phyloP scores from a whole-genome alignment of 164 flowering plant genomes.

The Kingdonia uniflora region DNA sequence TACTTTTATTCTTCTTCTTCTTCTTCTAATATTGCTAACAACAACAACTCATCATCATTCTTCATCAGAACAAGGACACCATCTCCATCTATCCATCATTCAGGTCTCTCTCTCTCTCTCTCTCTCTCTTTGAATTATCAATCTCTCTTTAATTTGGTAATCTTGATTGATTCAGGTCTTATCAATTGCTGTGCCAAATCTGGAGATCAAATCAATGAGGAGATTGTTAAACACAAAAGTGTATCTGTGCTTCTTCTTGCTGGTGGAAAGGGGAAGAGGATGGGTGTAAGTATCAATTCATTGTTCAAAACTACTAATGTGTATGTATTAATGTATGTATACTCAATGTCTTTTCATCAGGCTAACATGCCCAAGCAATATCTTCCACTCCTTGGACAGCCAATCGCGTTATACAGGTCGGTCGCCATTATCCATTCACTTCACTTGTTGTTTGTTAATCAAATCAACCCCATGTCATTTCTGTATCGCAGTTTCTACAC shows the following conservation, averaged over 20 bases:
- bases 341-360: constrained; percentile 18
- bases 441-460: background rate
- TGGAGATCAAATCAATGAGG: background rate
- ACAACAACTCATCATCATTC: no score
- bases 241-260: constrained; percentile 92
- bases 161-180: no score
- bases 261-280: constrained; percentile 90
- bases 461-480: background rate
- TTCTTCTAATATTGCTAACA: no score
- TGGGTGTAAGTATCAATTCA: constrained; percentile 61
- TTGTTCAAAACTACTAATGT: no score
- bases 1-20: no score
- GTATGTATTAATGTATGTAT: no score
- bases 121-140: no score
- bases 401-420: constrained; percentile 94
- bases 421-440: background rate
- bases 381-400: constrained; percentile 86
- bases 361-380: constrained; percentile 99
- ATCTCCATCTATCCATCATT: no score
- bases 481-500: constrained; percentile 78
- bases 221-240: constrained; percentile 44
- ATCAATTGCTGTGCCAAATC: no score
- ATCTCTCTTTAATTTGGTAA: no score
- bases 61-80: no score
- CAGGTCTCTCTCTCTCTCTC: no score